These are phyloP conservation scores for Vitis cinerea DNA, from an alignment of 164 flowering plant genomes.

Conservation along the genomic window DNA sequence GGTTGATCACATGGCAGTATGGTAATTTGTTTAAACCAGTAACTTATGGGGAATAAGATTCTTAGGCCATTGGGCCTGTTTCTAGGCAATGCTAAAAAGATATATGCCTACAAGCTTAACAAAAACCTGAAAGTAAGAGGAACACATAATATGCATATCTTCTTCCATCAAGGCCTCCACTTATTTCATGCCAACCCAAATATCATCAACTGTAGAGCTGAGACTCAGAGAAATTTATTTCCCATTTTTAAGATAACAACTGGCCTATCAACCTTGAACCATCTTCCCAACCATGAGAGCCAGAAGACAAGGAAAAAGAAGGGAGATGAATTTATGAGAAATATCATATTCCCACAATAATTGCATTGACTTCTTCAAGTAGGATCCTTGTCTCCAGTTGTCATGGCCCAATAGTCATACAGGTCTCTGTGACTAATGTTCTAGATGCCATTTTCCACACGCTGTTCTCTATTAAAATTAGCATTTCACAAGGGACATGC, in stretches of 20 bases:
- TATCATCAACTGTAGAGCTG: not conserved
- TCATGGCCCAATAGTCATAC: too few relatives aligned
- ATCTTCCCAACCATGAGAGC: not conserved
- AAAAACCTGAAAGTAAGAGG: not conserved
- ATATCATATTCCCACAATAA: not conserved
- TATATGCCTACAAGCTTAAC: not conserved
- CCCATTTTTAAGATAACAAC: too few relatives aligned
- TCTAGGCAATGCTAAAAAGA: not conserved
- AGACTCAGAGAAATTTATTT: too few relatives aligned
- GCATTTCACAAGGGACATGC: not conserved
- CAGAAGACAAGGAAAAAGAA: not conserved
- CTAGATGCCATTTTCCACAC: too few relatives aligned
- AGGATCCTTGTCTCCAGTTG: not conserved
- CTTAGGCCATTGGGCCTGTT: not conserved
- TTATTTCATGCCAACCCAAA: not conserved
- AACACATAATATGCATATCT: not conserved
- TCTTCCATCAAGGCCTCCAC: not conserved
- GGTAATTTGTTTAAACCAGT: too few relatives aligned
- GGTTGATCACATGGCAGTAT: not conserved
- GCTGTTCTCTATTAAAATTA: not conserved
- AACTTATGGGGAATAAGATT: too few relatives aligned
- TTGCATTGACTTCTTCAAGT: not conserved
- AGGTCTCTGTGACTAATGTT: too few relatives aligned
- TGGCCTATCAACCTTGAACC: not conserved
- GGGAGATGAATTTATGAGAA: not conserved